Percentiles rank a stretch among this genome's conserved stretches.
phyloP scores from a whole-genome alignment of 139 green algal genomes.

The Chlamydomonas sp. region DNA sequence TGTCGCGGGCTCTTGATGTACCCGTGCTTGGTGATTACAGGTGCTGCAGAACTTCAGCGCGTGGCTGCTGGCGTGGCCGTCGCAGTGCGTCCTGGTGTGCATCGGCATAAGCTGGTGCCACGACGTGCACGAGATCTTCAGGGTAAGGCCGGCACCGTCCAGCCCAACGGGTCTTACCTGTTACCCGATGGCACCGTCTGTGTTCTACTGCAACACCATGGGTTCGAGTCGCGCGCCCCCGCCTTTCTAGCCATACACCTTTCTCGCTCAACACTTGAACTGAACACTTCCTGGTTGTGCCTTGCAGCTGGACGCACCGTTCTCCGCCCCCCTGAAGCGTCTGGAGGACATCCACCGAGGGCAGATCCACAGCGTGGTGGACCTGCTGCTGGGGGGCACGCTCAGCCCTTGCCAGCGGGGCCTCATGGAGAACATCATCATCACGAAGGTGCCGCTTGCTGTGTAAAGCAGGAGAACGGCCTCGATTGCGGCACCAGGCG shows the following conservation, averaged over 20 bases:
- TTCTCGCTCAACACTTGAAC: no score
- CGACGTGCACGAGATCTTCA: conserved; percentile 45
- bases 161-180: background rate
- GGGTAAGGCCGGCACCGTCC: conserved; percentile 6
- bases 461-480: background rate
- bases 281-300: background rate
- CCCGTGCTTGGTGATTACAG: no score
- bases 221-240: no score
- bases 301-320: conserved; percentile 26
- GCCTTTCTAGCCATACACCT: no score
- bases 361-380: conserved; percentile 46
- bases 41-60: conserved; percentile 30
- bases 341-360: conserved; percentile 28
- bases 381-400: conserved; percentile 36
- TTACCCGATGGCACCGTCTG: no score
- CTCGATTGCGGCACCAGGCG: background rate
- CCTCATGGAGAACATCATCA: conserved; percentile 55
- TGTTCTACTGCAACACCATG: no score
- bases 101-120: conserved; percentile 42
- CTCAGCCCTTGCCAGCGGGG: conserved; percentile 37
- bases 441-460: conserved; percentile 37
- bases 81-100: conserved; percentile 42
- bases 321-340: conserved; percentile 12
- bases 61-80: conserved; percentile 41
- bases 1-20: no score